phyloP scores from a whole-genome alignment of 2,329 filamentous ascomycete species.

The Pseudogymnoascus sp. region DNA sequence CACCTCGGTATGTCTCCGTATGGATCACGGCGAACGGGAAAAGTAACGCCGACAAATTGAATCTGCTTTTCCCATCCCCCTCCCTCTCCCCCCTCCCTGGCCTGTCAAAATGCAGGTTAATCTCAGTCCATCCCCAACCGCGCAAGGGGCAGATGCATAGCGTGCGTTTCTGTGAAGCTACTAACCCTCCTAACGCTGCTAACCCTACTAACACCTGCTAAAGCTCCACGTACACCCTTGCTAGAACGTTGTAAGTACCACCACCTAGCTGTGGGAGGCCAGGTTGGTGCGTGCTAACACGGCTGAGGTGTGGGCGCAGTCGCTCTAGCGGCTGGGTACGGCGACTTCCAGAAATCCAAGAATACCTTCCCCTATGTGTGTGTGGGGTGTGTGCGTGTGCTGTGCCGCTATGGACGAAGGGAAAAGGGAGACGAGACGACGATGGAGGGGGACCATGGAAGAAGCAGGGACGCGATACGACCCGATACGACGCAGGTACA shows the following conservation, averaged over 20 bases:
- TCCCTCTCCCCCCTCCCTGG: background rate
- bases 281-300: background rate
- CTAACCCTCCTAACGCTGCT: background rate
- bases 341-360: conserved; percentile 3
- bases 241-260: background rate
- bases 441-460: background rate
- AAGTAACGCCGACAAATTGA: conserved; percentile 4
- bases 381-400: background rate
- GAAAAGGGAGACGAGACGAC: background rate
- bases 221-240: conserved; percentile 1
- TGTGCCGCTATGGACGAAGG: background rate
- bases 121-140: background rate
- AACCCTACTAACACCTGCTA: background rate
- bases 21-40: background rate
- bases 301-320: conserved; percentile 6
- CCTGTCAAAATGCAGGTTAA: conserved; percentile 7
- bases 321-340: conserved; percentile 1
- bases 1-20: background rate
- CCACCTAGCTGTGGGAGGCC: background rate
- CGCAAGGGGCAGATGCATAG: background rate
- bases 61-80: background rate
- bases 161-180: background rate
- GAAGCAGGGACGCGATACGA: background rate
- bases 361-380: background rate
- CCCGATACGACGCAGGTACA: background rate